These are phyloP conservation scores for Phyllosticta paracitricarpa DNA, from an alignment of 2,329 filamentous ascomycete species.

Conservation along the genomic window DNA sequence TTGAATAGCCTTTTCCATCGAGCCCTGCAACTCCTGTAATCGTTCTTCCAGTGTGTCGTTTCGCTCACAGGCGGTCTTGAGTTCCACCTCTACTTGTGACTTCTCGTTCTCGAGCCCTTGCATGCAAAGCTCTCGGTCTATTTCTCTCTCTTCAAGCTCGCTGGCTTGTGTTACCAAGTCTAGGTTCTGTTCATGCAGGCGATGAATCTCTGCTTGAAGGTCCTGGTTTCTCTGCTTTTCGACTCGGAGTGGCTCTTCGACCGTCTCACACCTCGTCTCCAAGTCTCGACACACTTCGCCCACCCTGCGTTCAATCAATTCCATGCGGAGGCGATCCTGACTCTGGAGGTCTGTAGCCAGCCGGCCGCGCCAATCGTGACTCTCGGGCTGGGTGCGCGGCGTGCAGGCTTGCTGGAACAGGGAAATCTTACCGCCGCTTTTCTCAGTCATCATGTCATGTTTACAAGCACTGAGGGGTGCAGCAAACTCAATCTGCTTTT, in stretches of 20 bases:
- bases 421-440: conserved; percentile 12
- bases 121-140: conserved; percentile 27
- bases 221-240: conserved; percentile 30
- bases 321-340: conserved; percentile 31
- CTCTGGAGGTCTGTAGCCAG: conserved; percentile 34
- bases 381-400: conserved; percentile 20
- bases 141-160: conserved; percentile 27
- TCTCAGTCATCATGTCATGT: conserved; percentile 11
- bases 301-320: conserved; percentile 40
- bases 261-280: conserved; percentile 44
- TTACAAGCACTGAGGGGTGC: conserved; percentile 12
- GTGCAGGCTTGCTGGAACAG: conserved; percentile 31
- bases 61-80: conserved; percentile 29
- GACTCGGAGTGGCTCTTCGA: conserved; percentile 43
- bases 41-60: conserved; percentile 26
- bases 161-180: conserved; percentile 21
- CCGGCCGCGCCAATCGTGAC: conserved; percentile 40
- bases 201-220: conserved; percentile 23
- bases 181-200: conserved; percentile 26
- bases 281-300: conserved; percentile 46
- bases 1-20: conserved; percentile 28
- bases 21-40: conserved; percentile 22
- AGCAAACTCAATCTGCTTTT: conserved; percentile 19
- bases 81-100: conserved; percentile 25
- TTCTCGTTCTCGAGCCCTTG: conserved; percentile 33